phyloP scores from a whole-genome alignment of 768 basidiomycete genomes.

The Sistotremastrum niveocremeum region DNA sequence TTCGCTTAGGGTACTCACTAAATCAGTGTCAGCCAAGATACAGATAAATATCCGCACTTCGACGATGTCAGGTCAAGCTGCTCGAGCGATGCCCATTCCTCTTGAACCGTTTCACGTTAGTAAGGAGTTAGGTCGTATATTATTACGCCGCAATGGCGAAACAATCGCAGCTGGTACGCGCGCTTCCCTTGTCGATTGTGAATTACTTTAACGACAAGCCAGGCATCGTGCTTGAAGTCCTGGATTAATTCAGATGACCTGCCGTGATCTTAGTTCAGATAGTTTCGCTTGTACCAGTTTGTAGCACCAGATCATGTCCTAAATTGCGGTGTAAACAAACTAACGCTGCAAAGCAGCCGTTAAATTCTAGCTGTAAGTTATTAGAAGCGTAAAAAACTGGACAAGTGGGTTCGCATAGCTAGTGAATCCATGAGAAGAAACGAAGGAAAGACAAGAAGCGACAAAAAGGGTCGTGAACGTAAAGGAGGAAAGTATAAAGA shows the following conservation, averaged over 20 bases:
- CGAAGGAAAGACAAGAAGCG: no score
- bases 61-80: constrained; percentile 32
- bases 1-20: constrained; percentile 61
- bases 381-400: no score
- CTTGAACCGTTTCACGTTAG: constrained; percentile 76
- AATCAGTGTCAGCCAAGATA: constrained; percentile 72
- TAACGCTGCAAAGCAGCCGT: no score
- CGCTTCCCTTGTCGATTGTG: background rate
- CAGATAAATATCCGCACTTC: constrained; percentile 61
- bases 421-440: no score
- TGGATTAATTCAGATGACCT: constrained; percentile 10
- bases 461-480: no score
- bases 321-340: no score
- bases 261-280: no score
- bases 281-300: no score
- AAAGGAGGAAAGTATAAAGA: no score
- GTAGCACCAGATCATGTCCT: no score
- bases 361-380: no score
- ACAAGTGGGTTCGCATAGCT: no score
- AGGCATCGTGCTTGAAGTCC: constrained; percentile 35
- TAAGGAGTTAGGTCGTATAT: constrained; percentile 92
- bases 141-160: constrained; percentile 81
- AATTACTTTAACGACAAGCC: constrained; percentile 1
- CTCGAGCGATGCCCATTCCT: constrained; percentile 50
- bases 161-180: constrained; percentile 79